Percentiles rank a stretch among this genome's conserved stretches.
These are phyloP conservation scores for Coemansia sp. DNA, from an alignment of 371 early-diverging fungal genomes.

Conservation along the genomic window DNA sequence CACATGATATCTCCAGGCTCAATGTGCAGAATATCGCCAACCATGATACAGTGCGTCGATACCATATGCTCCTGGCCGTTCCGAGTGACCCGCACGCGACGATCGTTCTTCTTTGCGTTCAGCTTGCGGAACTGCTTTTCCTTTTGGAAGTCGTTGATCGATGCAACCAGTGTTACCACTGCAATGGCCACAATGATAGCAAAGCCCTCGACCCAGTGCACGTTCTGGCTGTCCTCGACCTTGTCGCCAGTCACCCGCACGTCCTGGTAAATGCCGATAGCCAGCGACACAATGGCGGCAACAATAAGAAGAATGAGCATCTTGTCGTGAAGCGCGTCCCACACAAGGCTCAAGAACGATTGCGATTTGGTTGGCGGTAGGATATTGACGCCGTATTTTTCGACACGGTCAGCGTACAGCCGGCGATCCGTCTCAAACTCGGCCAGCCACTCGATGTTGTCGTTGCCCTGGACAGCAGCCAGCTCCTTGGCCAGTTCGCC, in stretches of 20 bases:
- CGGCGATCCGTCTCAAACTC: slow-evolving; percentile 46
- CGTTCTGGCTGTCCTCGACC: slow-evolving; percentile 43
- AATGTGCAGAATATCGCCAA: slow-evolving; percentile 85
- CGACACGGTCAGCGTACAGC: slow-evolving; percentile 44
- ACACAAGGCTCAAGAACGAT: slow-evolving; percentile 68
- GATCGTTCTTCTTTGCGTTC: slow-evolving; percentile 88
- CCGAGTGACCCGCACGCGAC: slow-evolving; percentile 72
- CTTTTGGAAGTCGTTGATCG: slow-evolving; percentile 94
- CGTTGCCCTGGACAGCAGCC: slow-evolving; percentile 34
- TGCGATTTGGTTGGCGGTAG: slow-evolving; percentile 69
- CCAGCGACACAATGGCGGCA: slow-evolving; percentile 83
- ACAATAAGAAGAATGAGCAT: slow-evolving; percentile 74
- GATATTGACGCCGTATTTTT: slow-evolving; percentile 60
- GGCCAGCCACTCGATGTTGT: slow-evolving; percentile 35
- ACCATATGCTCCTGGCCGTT: slow-evolving; percentile 73
- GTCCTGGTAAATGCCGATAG: slow-evolving; percentile 84
- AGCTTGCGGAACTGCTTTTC: slow-evolving; percentile 91
- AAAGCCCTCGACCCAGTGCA: slow-evolving; percentile 74
- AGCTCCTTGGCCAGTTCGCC: slow-evolving; percentile 34
- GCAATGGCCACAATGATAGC: slow-evolving; percentile 88
- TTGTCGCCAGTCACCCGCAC: slow-evolving; percentile 43
- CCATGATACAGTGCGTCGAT: slow-evolving; percentile 79
- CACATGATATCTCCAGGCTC: slow-evolving; percentile 93
- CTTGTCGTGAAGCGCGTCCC: slow-evolving; percentile 84
- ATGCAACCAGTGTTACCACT: slow-evolving; percentile 87